phyloP scores from a whole-genome alignment of 331 rosid species.

The Quercus phellos region DNA sequence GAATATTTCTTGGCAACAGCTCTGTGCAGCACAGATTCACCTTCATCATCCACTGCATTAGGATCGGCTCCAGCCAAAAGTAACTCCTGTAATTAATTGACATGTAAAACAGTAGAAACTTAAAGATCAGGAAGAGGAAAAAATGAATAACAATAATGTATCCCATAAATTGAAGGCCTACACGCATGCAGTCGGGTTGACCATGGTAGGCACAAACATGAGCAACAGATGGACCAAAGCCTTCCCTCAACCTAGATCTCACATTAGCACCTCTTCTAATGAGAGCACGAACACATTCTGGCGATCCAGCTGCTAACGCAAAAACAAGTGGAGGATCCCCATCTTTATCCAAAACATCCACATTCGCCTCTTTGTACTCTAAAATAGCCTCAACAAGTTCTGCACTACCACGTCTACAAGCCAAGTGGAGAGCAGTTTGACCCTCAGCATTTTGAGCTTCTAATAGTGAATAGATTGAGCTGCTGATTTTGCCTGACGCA shows the following conservation, averaged over 20 bases:
- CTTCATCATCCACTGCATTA: slow-evolving; percentile 91
- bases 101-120: slow-evolving; percentile 16
- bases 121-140: slow-evolving; percentile 10
- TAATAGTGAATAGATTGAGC: slow-evolving; percentile 53
- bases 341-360: slow-evolving; percentile 91
- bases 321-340: slow-evolving; percentile 97
- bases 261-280: slow-evolving; percentile 82
- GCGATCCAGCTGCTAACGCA: slow-evolving; percentile 99
- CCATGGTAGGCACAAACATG: slow-evolving; percentile 98
- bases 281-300: slow-evolving; percentile 78
- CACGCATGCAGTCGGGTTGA: slow-evolving; percentile 99
- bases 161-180: slow-evolving; percentile 41
- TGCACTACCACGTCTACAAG: slow-evolving; percentile 88
- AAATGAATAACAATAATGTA: neutral
- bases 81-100: slow-evolving; percentile 60
- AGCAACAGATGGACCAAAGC: slow-evolving; percentile 86
- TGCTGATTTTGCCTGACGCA: slow-evolving; percentile 52
- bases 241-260: slow-evolving; percentile 79
- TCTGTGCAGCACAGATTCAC: slow-evolving; percentile 92
- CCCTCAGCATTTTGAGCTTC: slow-evolving; percentile 89
- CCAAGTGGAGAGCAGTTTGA: slow-evolving; percentile 96
- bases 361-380: slow-evolving; percentile 72
- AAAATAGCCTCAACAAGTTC: slow-evolving; percentile 88
- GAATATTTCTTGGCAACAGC: slow-evolving; percentile 89
- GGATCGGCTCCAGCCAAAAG: slow-evolving; percentile 97